Percentiles rank a stretch among this genome's conserved stretches.
Evolutionary conservation across 169 alveolate genomes (phyloP).

Genomic region (Toxoplasma gondii): DNA sequence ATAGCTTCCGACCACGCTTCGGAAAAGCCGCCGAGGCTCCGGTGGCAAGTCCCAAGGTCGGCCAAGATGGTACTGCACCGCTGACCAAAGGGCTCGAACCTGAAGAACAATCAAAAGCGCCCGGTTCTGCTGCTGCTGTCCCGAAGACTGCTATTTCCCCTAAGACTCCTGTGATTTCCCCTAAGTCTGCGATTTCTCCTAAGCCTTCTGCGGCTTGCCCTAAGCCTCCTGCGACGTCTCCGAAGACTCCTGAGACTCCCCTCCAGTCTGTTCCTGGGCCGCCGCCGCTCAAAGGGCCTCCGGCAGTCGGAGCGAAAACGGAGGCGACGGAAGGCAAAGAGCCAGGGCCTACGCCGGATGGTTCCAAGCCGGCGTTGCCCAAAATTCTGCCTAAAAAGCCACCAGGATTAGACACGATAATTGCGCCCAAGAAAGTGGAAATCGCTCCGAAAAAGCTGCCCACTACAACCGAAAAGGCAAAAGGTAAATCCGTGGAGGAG

Average conservation of each 20-base stretch:
- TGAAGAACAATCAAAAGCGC: background rate
- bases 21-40: background rate
- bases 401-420: background rate
- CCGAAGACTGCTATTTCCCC: too few relatives aligned
- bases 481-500: background rate
- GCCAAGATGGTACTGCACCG: background rate
- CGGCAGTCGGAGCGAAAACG: background rate
- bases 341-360: too few relatives aligned
- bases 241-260: too few relatives aligned
- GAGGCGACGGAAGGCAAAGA: too few relatives aligned
- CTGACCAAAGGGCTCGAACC: background rate
- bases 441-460: constrained; percentile 24
- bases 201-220: background rate
- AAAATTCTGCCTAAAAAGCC: background rate
- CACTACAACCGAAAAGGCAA: background rate
- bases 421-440: background rate
- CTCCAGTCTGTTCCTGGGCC: background rate
- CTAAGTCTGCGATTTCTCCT: too few relatives aligned
- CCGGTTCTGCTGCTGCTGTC: too few relatives aligned
- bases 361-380: background rate
- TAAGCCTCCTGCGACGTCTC: background rate
- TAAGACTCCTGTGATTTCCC: too few relatives aligned
- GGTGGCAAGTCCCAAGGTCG: background rate
- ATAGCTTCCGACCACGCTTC: background rate
- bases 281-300: background rate